Base-by-base conservation (phyloP, 2,329 filamentous ascomycete species). In the Penicillium vulpinum region DNA sequence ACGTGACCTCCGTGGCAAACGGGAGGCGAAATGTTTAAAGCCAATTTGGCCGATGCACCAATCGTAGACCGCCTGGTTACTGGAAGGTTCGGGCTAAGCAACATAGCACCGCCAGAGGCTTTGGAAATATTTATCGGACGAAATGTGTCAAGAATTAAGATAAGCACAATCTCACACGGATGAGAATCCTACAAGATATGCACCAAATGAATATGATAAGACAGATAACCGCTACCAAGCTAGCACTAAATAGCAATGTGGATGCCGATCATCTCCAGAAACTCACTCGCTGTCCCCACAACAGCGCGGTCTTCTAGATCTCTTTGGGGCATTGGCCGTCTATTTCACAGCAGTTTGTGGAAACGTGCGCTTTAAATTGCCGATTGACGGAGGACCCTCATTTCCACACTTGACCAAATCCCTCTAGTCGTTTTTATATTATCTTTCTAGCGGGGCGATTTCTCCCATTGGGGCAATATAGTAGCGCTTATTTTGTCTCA, bases 121-220 rank as follows among this genome's bases (percentile, higher is more conserved):
- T 18, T 3, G 33, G 15, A 7, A 24, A 22, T 16, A 33, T 46
- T n/a, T 46, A 31, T 24, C 31, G 28, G 16, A 41, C 24, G 4
- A 9, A 24, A 28, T 26, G 28, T 41, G 26, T 39, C 52, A 28
- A 28, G 4, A n/a, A 8, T 24, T 26, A 36, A 41, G 54, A 63
- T 52, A 56, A 47, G 26, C 48, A 21, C 18, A 40, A 51, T 38
- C 46, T 58, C 36, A 41, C 46, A 57, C 36, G 3, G 29, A 15
- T 8, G n/a, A 24, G 43, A 40, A 53, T 31, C 21, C 33, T 24
- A 18, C 29, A 36, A 47, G 40, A 53, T 51, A 48, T 21, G 22
- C 24, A 43, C 3, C 44, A 39, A 33, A 54, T 45, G 15, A 28
- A 21, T 15, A 11, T 16, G 51, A 53, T 51, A 58, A 56, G 48